Conservation (phyloP, 257 asterid genomes). For the Solanum ossicruentum region DNA sequence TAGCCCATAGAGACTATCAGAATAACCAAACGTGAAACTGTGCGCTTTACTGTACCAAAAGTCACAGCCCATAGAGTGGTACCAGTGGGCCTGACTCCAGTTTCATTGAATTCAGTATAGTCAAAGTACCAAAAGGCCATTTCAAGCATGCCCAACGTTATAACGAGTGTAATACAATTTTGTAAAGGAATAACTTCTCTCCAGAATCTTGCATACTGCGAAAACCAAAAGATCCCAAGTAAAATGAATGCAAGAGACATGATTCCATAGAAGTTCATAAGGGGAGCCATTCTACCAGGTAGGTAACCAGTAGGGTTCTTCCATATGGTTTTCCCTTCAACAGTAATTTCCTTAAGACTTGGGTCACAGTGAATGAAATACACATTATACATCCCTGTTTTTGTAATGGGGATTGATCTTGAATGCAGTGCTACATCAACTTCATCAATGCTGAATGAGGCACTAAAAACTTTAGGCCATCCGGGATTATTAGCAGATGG, state of each 20-base stretch:
- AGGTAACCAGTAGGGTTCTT: slow-evolving; percentile 87
- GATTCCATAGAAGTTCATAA: slow-evolving; percentile 71
- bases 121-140: slow-evolving; percentile 96
- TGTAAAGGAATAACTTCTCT: slow-evolving; percentile 83
- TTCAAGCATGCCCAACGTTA: slow-evolving; percentile 88
- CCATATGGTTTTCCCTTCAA: slow-evolving; percentile 88
- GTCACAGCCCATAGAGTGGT: slow-evolving; percentile 94
- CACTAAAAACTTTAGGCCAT: slow-evolving; percentile 85
- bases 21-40: slow-evolving; percentile 66
- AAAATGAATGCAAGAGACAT: slow-evolving; percentile 82
- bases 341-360: slow-evolving; percentile 49
- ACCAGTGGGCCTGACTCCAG: slow-evolving; percentile 80
- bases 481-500: slow-evolving; percentile 66
- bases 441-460: slow-evolving; percentile 43
- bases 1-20: slow-evolving; percentile 93
- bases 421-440: slow-evolving; percentile 42
- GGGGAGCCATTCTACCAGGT: slow-evolving; percentile 99
- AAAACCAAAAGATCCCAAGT: slow-evolving; percentile 90
- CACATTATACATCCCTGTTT: slow-evolving; percentile 91
- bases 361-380: slow-evolving; percentile 89
- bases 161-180: slow-evolving; percentile 77
- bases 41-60: slow-evolving; percentile 79
- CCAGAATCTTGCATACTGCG: slow-evolving; percentile 88
- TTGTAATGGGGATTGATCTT: slow-evolving; percentile 54
- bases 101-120: slow-evolving; percentile 76